A percentile compares a stretch with the other conserved stretches of the same genome.
phyloP scores from a whole-genome alignment of 2,329 filamentous ascomycete genomes.

The Aspergillus candidus region DNA sequence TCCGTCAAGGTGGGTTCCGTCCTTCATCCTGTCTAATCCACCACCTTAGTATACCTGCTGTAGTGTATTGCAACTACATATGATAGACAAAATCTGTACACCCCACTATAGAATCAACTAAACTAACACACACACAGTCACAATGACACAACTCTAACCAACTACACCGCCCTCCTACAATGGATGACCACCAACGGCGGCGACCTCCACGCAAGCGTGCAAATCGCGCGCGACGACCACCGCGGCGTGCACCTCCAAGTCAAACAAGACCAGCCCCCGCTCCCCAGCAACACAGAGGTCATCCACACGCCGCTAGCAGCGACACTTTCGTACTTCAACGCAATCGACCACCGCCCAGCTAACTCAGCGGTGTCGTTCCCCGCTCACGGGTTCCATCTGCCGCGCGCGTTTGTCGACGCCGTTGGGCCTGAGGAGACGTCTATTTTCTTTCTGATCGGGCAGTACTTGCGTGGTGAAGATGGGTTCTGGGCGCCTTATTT shows the following conservation, averaged over 20 bases:
- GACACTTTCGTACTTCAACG: slow-evolving; percentile 36
- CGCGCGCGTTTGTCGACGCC: slow-evolving; percentile 44
- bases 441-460: slow-evolving; percentile 63
- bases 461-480: slow-evolving; percentile 53
- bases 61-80: too few species aligned
- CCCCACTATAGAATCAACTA: neutral
- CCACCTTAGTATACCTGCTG: neutral
- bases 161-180: slow-evolving; percentile 25
- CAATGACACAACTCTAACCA: slow-evolving; percentile 14
- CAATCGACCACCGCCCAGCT: slow-evolving; percentile 19
- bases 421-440: slow-evolving; percentile 56
- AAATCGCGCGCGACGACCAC: slow-evolving; percentile 27
- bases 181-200: slow-evolving; percentile 31
- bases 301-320: slow-evolving; percentile 30
- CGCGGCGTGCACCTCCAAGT: slow-evolving; percentile 35
- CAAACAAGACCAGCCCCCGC: slow-evolving; percentile 18
- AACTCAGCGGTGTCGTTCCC: slow-evolving; percentile 16
- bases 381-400: slow-evolving; percentile 40
- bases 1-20: too few species aligned
- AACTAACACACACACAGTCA: slow-evolving; percentile 11
- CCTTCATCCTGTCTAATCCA: neutral
- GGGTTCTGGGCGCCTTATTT: slow-evolving; percentile 68
- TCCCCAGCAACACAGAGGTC: slow-evolving; percentile 27
- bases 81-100: too few species aligned
- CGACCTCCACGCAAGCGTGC: slow-evolving; percentile 26